Evolutionary conservation across 768 basidiomycete species (phyloP).

Genomic region (Cystofilobasidium ferigula): DNA sequence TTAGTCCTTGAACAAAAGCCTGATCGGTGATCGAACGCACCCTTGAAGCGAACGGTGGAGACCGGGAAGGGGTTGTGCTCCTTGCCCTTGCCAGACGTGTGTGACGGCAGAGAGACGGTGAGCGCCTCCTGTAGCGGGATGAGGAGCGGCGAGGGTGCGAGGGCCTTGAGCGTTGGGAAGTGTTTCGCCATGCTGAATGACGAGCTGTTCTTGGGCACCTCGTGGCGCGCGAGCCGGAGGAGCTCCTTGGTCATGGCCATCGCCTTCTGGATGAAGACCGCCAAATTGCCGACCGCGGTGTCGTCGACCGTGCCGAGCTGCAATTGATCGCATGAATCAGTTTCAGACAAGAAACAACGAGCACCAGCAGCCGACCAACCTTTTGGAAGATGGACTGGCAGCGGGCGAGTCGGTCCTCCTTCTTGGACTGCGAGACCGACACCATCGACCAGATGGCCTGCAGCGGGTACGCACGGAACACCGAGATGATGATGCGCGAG

Average conservation of each 20-base stretch:
- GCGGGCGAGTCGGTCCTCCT: constrained; percentile 49
- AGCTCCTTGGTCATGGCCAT: constrained; percentile 58
- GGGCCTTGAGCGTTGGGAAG: constrained; percentile 47
- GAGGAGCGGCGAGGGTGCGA: constrained; percentile 60
- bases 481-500: constrained; percentile 53
- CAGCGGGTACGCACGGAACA: constrained; percentile 72
- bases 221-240: constrained; percentile 49
- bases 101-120: constrained; percentile 74
- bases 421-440: constrained; percentile 75
- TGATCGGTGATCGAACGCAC: neutral
- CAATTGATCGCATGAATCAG: neutral
- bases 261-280: constrained; percentile 48
- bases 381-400: constrained; percentile 43
- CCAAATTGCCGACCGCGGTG: constrained; percentile 36
- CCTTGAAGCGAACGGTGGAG: constrained; percentile 57
- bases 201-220: constrained; percentile 33
- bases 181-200: constrained; percentile 47
- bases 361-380: constrained; percentile 26
- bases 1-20: neutral
- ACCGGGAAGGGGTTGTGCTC: constrained; percentile 71
- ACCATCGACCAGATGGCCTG: constrained; percentile 90
- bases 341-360: neutral
- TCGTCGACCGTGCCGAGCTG: neutral
- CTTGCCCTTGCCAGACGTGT: constrained; percentile 46
- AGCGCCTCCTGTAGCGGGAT: constrained; percentile 88